Evolutionary conservation across 176 grass and related monocot species (phyloP), one percentile per base, ranked within the genome.

Genomic region (Microstegium vimineum): DNA sequence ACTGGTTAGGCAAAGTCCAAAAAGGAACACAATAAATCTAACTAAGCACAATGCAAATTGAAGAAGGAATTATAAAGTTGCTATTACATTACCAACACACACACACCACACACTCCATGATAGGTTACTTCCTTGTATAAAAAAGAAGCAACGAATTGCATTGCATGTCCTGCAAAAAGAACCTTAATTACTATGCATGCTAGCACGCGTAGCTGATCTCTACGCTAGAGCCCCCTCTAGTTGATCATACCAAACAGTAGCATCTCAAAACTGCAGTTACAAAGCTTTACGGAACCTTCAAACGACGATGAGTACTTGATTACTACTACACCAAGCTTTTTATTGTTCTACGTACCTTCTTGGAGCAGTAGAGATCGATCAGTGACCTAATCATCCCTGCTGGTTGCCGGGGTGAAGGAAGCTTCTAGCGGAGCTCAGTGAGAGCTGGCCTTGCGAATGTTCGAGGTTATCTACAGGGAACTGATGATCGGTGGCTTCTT

Each of bases 341-440:
- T 77, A 77, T 73, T 81, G 46, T 77, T 82, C 61, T 66, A 82
- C 74, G 28, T 79, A 83, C 83, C 73, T 90, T 86, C 15, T 82
- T 86, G 80, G 49, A 79, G 68, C 57, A 66, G 66, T 20, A 70
- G 82, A 81, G 49, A 52, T 18, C n/a, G 52, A 28, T 60, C 20
- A 45, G 32, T 25, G 54, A 59, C 36, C n/a, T 11, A 65, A 64
- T 75, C 71, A 84, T 31, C 80, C 84, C 41, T 89, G 64, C 41
- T 89, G 64, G 74, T 65, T 83, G 85, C 87, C 71, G 2, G 86
- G 78, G 79, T 91, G 89, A 62, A 86, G 89, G 82, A 91, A 94
- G 62, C 82, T 84, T 79, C 89, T 89, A 22, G 42, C 81, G 20
- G 92, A 94, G 80, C 86, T 89, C 28, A 94, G 65, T 54, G 82